Evolutionary conservation across 371 early-diverging fungal species (phyloP).

Genomic region (Actinomortierella ambigua): DNA sequence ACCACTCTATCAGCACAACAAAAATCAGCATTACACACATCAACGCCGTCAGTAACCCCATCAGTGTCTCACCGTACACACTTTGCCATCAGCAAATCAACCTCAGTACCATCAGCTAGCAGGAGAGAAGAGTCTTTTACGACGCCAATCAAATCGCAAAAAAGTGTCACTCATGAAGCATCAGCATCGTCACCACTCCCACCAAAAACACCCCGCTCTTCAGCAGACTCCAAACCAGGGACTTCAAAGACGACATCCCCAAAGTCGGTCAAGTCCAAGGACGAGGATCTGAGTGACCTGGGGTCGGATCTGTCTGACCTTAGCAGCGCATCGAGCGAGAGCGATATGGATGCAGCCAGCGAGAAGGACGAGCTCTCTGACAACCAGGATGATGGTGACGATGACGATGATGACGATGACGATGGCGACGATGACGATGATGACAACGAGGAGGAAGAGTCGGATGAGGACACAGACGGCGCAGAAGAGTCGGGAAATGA

Average conservation of each 20-base stretch:
- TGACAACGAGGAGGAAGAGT: conserved; percentile 3
- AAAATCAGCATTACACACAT: no score
- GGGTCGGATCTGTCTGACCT: conserved; percentile 39
- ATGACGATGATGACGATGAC: conserved; percentile 11
- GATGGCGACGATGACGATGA: conserved; percentile 16
- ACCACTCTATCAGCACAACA: no score
- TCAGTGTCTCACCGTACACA: no score
- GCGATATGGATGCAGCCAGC: conserved; percentile 12
- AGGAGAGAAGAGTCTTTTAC: no score
- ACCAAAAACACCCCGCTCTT: no score
- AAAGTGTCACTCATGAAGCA: no score
- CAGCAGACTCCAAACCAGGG: no score
- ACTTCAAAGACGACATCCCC: background rate
- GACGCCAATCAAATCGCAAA: no score
- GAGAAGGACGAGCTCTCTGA: conserved; percentile 8
- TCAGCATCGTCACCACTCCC: no score
- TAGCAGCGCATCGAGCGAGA: conserved; percentile 31
- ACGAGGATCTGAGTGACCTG: conserved; percentile 36
- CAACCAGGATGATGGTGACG: conserved; percentile 4
- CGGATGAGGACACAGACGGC: background rate
- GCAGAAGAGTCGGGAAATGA: background rate
- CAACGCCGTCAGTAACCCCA: no score
- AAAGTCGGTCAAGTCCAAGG: conserved; percentile 1
- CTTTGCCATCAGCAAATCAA: no score
- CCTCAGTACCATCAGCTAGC: no score